Evolutionary conservation across 768 basidiomycete genomes (phyloP).

Genomic region (Crepidotus variabilis): DNA sequence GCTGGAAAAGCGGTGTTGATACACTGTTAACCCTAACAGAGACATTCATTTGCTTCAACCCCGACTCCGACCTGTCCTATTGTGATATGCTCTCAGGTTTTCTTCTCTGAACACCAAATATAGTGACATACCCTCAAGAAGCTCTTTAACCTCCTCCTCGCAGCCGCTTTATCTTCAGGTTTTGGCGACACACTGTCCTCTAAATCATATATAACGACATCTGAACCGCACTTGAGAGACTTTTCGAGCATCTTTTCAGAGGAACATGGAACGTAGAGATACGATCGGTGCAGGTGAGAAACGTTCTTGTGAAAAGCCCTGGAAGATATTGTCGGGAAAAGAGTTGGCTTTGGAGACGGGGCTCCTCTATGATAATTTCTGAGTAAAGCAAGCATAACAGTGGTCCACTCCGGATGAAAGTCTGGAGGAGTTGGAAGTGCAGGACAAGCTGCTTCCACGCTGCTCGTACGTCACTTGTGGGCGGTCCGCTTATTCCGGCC

Average conservation of each 20-base stretch:
- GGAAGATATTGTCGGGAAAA: neutral
- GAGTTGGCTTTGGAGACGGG: neutral
- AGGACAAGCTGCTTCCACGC: too few species aligned
- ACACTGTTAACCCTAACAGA: slow-evolving; percentile 72
- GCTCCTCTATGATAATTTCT: neutral
- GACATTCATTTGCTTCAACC: slow-evolving; percentile 45
- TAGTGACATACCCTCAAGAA: slow-evolving; percentile 50
- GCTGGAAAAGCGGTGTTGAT: slow-evolving; percentile 58
- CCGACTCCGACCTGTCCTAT: slow-evolving; percentile 12
- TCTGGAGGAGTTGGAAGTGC: too few species aligned
- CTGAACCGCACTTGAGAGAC: slow-evolving; percentile 58
- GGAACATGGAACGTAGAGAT: slow-evolving; percentile 79
- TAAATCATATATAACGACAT: slow-evolving; percentile 82
- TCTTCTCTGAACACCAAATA: neutral
- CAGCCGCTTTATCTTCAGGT: slow-evolving; percentile 54
- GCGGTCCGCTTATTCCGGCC: neutral
- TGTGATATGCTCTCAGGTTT: neutral
- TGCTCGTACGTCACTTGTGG: too few species aligned
- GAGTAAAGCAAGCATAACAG: neutral
- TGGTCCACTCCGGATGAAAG: too few species aligned
- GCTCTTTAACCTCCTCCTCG: slow-evolving; percentile 47
- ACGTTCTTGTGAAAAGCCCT: neutral
- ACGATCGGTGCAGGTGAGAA: slow-evolving; percentile 43
- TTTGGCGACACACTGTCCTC: slow-evolving; percentile 82
- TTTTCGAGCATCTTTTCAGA: slow-evolving; percentile 81